phyloP scores from a whole-genome alignment of 306 rosid genomes.

The Gillenia trifoliata region DNA sequence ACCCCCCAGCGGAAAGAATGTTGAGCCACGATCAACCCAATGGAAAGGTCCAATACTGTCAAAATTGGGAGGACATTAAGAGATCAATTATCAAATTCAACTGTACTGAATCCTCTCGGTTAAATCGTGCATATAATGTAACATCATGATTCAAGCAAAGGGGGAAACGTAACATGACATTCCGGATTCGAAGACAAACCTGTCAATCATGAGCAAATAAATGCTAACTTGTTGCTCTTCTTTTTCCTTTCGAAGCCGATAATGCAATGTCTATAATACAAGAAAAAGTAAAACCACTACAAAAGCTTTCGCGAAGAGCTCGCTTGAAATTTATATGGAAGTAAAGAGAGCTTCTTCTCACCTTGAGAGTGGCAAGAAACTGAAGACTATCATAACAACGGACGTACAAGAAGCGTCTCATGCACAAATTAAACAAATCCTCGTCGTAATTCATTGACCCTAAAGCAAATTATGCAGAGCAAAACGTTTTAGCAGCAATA shows the following conservation, averaged over 20 bases:
- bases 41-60: conserved; percentile 90
- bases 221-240: conserved; percentile 45
- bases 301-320: not conserved
- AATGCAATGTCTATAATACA: conserved; percentile 52
- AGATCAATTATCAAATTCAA: conserved; percentile 15
- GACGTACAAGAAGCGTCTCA: conserved; percentile 65
- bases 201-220: conserved; percentile 73
- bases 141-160: not conserved
- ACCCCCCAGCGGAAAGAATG: conserved; percentile 46
- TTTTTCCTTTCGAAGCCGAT: conserved; percentile 54
- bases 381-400: conserved; percentile 70
- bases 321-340: too few relatives aligned
- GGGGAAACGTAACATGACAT: not conserved
- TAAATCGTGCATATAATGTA: not conserved
- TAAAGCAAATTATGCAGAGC: not conserved
- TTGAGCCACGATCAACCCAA: conserved; percentile 83
- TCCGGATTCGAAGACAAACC: conserved; percentile 35
- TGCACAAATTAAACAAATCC: conserved; percentile 45
- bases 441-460: conserved; percentile 27
- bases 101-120: not conserved
- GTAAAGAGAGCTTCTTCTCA: conserved; percentile 10
- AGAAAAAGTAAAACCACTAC: not conserved
- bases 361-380: conserved; percentile 93
- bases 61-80: conserved; percentile 19
- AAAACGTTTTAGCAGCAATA: not conserved